A percentile compares a stretch with the other conserved stretches of the same genome.
Conservation (phyloP, 208 protist species). For the Trypanosoma avium region DNA sequence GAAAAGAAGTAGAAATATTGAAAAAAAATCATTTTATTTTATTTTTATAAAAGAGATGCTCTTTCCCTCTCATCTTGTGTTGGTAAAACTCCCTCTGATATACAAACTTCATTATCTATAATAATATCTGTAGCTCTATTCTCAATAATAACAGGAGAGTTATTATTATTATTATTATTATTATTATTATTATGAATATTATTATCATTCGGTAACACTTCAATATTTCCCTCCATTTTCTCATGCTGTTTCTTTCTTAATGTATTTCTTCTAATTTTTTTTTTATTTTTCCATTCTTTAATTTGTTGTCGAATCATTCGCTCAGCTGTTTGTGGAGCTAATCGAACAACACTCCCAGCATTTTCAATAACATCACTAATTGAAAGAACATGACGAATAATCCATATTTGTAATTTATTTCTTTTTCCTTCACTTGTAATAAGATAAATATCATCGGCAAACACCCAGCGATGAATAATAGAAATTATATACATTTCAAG, state of each 20-base stretch:
- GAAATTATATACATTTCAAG: slow-evolving; percentile 45
- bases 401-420: slow-evolving; percentile 6
- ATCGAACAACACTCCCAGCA: slow-evolving; percentile 14
- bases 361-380: slow-evolving; percentile 21
- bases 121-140: no score
- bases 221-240: no score
- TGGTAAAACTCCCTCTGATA: no score
- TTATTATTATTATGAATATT: no score
- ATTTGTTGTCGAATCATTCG: neutral
- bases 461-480: slow-evolving; percentile 33
- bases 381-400: slow-evolving; percentile 17
- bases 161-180: no score
- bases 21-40: no score
- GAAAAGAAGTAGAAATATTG: slow-evolving; percentile 17
- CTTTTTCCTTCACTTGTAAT: slow-evolving; percentile 3
- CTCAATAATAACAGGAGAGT: no score
- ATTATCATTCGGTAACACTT: no score
- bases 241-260: slow-evolving; percentile 16
- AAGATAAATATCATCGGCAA: slow-evolving; percentile 32
- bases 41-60: no score
- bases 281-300: neutral
- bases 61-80: no score
- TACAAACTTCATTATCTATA: no score
- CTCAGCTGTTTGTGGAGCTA: slow-evolving; percentile 7
- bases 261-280: slow-evolving; percentile 1